Evolutionary conservation across 2,329 filamentous ascomycete genomes (phyloP).

Genomic region (Xylaria sp.): DNA sequence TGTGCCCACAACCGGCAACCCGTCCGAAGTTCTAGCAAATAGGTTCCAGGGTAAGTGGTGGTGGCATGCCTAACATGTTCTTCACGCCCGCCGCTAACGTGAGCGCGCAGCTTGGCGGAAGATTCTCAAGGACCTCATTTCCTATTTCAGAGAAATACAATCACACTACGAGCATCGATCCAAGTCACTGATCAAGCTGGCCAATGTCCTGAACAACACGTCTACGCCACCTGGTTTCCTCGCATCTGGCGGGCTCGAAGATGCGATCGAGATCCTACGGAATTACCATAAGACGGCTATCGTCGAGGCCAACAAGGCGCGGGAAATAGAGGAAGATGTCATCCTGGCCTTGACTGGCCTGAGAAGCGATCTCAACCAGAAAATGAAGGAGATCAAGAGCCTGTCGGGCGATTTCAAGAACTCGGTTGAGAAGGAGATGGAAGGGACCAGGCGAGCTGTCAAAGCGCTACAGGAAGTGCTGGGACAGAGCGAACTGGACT

Average conservation of each 20-base stretch:
- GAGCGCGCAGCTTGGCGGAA: slow-evolving; percentile 79
- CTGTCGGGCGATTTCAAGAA: slow-evolving; percentile 96
- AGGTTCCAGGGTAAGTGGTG: slow-evolving; percentile 84
- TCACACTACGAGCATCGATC: slow-evolving; percentile 82
- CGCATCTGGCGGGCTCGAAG: slow-evolving; percentile 79
- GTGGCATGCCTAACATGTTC: not conserved
- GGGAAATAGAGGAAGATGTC: slow-evolving; percentile 88
- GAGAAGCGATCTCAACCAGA: slow-evolving; percentile 85
- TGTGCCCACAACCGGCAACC: slow-evolving; percentile 82
- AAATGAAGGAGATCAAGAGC: slow-evolving; percentile 98
- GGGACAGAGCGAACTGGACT: slow-evolving; percentile 77
- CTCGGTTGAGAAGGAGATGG: slow-evolving; percentile 92
- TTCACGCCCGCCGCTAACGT: slow-evolving; percentile 5
- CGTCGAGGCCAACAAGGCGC: slow-evolving; percentile 81
- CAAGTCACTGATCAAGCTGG: slow-evolving; percentile 80
- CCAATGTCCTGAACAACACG: slow-evolving; percentile 82
- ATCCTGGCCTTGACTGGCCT: slow-evolving; percentile 84
- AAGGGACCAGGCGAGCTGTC: slow-evolving; percentile 77
- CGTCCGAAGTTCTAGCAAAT: slow-evolving; percentile 83
- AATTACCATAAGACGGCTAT: slow-evolving; percentile 82
- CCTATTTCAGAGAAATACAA: slow-evolving; percentile 92
- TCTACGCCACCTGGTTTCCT: slow-evolving; percentile 76
- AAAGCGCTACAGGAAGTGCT: slow-evolving; percentile 80
- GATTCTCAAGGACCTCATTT: slow-evolving; percentile 89
- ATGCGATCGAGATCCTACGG: slow-evolving; percentile 79